Evolutionary conservation across 805 yeast genomes (phyloP).

Genomic region (Wickerhamomyces silvicola): DNA sequence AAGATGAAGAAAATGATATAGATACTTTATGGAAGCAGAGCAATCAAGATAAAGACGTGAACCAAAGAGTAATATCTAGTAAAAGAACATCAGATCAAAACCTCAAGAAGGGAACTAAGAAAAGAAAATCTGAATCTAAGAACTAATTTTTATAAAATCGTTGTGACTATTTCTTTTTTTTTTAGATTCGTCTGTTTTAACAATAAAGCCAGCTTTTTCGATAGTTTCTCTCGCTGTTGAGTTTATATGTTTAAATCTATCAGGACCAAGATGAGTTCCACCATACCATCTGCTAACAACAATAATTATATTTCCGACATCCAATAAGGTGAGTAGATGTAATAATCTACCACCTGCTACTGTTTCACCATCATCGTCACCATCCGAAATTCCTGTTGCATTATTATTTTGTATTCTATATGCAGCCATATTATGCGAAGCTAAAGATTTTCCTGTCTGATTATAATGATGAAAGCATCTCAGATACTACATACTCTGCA

Average conservation of each 20-base stretch:
- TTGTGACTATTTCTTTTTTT: constrained; percentile 21
- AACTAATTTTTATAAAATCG: background rate
- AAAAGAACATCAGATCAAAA: constrained; percentile 8
- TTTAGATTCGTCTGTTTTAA: constrained; percentile 17
- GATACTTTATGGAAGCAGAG: constrained; percentile 21
- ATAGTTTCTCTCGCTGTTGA: constrained; percentile 83
- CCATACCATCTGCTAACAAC: constrained; percentile 84
- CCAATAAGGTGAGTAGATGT: constrained; percentile 68
- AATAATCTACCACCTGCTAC: constrained; percentile 90
- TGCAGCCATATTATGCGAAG: constrained; percentile 80
- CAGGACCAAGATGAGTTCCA: constrained; percentile 88
- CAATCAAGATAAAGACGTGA: constrained; percentile 10
- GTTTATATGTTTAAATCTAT: constrained; percentile 89
- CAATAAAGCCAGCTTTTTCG: constrained; percentile 49
- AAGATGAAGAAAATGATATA: constrained; percentile 8
- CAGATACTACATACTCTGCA: constrained; percentile 62
- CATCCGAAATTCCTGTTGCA: constrained; percentile 67
- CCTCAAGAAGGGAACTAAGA: constrained; percentile 12
- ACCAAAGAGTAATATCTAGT: constrained; percentile 6
- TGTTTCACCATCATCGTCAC: constrained; percentile 95
- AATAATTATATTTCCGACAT: constrained; percentile 78
- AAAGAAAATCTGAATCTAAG: constrained; percentile 14
- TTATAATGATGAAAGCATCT: constrained; percentile 43
- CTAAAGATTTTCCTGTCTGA: constrained; percentile 60
- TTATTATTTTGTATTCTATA: constrained; percentile 59